These are phyloP conservation scores for Fusarium longipes DNA, from an alignment of 2,329 filamentous ascomycete species.

Conservation along the genomic window DNA sequence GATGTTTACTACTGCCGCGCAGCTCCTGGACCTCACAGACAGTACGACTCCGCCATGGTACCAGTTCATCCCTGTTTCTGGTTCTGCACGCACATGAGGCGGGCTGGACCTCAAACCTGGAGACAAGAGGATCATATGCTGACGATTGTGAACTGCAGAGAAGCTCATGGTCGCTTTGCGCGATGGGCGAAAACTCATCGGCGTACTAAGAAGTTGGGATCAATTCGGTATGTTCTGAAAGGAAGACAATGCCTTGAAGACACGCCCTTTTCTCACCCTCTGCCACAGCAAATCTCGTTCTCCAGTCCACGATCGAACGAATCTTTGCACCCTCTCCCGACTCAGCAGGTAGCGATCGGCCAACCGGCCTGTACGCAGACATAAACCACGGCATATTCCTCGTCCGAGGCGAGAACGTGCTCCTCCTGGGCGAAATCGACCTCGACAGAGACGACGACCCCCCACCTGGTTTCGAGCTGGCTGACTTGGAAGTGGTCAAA, in stretches of 20 bases:
- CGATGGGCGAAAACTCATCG: slow-evolving; percentile 93
- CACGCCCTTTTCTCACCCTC: slow-evolving; percentile 21
- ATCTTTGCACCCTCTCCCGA: slow-evolving; percentile 73
- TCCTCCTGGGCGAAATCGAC: slow-evolving; percentile 94
- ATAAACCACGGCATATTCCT: slow-evolving; percentile 88
- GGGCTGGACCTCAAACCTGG: not conserved
- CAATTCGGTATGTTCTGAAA: slow-evolving; percentile 82
- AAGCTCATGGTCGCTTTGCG: slow-evolving; percentile 93
- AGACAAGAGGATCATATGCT: slow-evolving; percentile 42
- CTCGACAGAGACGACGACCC: slow-evolving; percentile 94
- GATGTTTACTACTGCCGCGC: slow-evolving; percentile 98
- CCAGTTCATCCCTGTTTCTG: slow-evolving; percentile 18
- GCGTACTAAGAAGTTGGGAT: slow-evolving; percentile 94
- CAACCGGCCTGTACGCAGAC: slow-evolving; percentile 77
- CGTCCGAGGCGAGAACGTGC: slow-evolving; percentile 95
- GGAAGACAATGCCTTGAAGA: not conserved
- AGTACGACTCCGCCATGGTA: slow-evolving; percentile 70
- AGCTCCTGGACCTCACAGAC: slow-evolving; percentile 94
- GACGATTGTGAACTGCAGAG: slow-evolving; percentile 66
- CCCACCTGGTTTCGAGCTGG: slow-evolving; percentile 75
- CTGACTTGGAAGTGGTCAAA: slow-evolving; percentile 75
- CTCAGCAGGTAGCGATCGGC: slow-evolving; percentile 52
- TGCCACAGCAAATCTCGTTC: slow-evolving; percentile 84
- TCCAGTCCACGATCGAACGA: slow-evolving; percentile 92
- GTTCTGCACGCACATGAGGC: slow-evolving; percentile 5